These are phyloP conservation scores for Phytopythium litorale DNA, from an alignment of 352 stramenopile species.

Conservation along the genomic window DNA sequence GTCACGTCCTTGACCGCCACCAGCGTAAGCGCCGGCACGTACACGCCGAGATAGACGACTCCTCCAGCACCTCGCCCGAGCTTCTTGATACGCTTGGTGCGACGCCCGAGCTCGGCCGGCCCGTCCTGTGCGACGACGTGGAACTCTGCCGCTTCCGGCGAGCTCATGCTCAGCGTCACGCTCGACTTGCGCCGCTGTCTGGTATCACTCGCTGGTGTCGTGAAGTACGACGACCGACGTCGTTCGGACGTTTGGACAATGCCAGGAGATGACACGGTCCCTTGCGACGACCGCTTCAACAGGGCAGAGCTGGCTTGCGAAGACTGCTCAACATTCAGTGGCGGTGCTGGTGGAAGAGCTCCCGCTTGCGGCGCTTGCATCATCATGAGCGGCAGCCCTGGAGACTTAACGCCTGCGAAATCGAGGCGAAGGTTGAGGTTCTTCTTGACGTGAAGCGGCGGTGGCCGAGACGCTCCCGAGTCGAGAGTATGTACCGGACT, in stretches of 20 bases:
- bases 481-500: constrained; percentile 8
- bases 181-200: constrained; percentile 42
- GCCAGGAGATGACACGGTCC: constrained; percentile 6
- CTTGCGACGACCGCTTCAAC: background rate
- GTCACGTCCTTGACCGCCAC: constrained; percentile 87
- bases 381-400: constrained; percentile 37
- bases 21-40: constrained; percentile 78
- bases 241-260: background rate
- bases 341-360: background rate
- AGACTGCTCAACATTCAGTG: background rate
- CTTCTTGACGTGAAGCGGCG: constrained; percentile 34
- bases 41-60: constrained; percentile 76
- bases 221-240: constrained; percentile 3
- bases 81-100: constrained; percentile 64
- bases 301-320: too few relatives aligned
- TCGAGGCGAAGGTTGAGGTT: constrained; percentile 56
- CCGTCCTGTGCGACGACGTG: constrained; percentile 69
- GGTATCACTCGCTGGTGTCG: background rate
- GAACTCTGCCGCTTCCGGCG: constrained; percentile 68
- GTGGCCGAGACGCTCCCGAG: background rate
- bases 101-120: constrained; percentile 49
- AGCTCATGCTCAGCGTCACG: constrained; percentile 53
- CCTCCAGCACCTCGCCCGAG: constrained; percentile 84
- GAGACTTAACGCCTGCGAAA: constrained; percentile 30
- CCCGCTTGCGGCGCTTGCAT: constrained; percentile 2